Percentiles rank a stretch among this genome's conserved stretches.
Evolutionary conservation across 2,329 filamentous ascomycete species (phyloP).

Genomic region (Calonectria honghensis): DNA sequence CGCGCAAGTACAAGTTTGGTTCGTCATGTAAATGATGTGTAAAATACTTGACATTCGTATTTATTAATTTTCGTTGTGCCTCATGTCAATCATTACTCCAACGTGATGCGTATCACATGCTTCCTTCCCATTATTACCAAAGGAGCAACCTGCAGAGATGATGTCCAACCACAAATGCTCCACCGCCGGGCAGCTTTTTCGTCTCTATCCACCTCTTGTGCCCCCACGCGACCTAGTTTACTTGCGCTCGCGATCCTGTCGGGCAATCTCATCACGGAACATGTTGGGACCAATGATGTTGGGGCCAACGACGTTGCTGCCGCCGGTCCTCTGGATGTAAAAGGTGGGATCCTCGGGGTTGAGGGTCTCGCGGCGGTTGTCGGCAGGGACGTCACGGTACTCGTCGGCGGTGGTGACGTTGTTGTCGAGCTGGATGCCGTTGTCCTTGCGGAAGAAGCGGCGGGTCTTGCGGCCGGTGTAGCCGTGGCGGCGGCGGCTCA

Average conservation of each 20-base stretch:
- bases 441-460: slow-evolving; percentile 61
- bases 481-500: slow-evolving; percentile 66
- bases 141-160: slow-evolving; percentile 39
- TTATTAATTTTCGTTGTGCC: slow-evolving; percentile 48
- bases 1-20: not conserved
- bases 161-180: slow-evolving; percentile 7
- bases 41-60: slow-evolving; percentile 51
- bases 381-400: slow-evolving; percentile 61
- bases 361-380: slow-evolving; percentile 65
- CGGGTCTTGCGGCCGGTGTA: slow-evolving; percentile 65
- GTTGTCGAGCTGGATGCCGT: slow-evolving; percentile 68
- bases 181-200: slow-evolving; percentile 7
- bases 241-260: slow-evolving; percentile 66
- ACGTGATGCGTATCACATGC: slow-evolving; percentile 36
- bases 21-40: slow-evolving; percentile 22
- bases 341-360: slow-evolving; percentile 67
- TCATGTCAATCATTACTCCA: slow-evolving; percentile 52
- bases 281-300: slow-evolving; percentile 60
- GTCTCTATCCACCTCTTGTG: slow-evolving; percentile 19
- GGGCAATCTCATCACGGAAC: slow-evolving; percentile 70
- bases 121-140: slow-evolving; percentile 38
- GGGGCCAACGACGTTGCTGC: slow-evolving; percentile 45
- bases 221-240: slow-evolving; percentile 38
- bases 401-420: slow-evolving; percentile 50
- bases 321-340: slow-evolving; percentile 60